phyloP scores from a whole-genome alignment of 164 flowering plant genomes.

The Chimonanthus praecox region DNA sequence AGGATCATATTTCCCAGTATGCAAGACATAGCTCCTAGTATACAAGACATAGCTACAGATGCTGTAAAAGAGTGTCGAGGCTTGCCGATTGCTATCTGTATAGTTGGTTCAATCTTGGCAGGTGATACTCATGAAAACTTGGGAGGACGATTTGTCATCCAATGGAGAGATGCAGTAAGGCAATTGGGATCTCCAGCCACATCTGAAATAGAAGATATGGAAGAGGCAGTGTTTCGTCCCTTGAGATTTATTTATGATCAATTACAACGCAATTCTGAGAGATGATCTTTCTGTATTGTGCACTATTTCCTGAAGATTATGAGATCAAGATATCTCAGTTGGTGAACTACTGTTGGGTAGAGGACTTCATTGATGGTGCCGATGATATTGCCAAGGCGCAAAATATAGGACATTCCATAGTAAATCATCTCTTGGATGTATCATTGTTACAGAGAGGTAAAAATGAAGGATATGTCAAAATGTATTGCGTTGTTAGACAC shows the following conservation, averaged over 20 bases:
- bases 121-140: no score
- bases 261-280: constrained; percentile 1
- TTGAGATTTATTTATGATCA: constrained; percentile 15
- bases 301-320: constrained; percentile 21
- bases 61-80: constrained; percentile 17
- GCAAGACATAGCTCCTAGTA: no score
- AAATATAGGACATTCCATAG: constrained; percentile 8
- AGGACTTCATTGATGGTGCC: constrained; percentile 3
- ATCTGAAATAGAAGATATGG: constrained; percentile 1
- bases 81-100: constrained; percentile 8
- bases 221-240: constrained; percentile 9
- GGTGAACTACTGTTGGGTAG: constrained; percentile 23
- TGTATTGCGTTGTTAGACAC: constrained; percentile 20
- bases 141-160: no score
- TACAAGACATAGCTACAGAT: background rate
- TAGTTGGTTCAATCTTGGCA: constrained; percentile 2
- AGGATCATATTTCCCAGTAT: background rate
- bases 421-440: constrained; percentile 10
- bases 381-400: background rate
- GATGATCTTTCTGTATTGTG: constrained; percentile 19
- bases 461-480: constrained; percentile 5
- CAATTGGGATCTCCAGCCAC: background rate
- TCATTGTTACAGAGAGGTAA: constrained; percentile 16
- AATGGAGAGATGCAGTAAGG: constrained; percentile 12
- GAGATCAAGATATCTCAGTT: constrained; percentile 7